Conservation (phyloP, 2,329 filamentous ascomycete species). For the Sclerotinia borealis region DNA sequence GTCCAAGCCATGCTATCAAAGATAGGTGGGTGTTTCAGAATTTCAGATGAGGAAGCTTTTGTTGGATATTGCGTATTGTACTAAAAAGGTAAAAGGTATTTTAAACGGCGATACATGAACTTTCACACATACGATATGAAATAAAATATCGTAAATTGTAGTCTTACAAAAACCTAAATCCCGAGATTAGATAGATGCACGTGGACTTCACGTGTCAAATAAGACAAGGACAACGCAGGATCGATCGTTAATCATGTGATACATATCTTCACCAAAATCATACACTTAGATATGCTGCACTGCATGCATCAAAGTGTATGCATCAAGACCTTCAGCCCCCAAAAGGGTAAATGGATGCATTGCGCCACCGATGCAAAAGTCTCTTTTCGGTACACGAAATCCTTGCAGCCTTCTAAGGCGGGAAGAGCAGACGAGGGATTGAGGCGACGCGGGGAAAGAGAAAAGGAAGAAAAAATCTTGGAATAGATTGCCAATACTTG, state of each 20-base stretch:
- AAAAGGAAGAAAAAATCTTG: background rate
- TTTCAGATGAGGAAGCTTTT: background rate
- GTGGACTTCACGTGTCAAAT: slow-evolving; percentile 3
- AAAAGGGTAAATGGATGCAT: background rate
- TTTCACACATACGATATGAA: background rate
- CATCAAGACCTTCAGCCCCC: background rate
- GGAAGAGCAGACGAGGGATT: background rate
- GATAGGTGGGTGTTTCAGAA: background rate
- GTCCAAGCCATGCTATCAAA: background rate
- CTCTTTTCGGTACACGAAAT: background rate
- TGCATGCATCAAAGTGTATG: background rate
- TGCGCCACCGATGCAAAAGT: background rate
- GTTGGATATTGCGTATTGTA: background rate
- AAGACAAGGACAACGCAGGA: background rate
- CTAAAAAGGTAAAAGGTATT: background rate
- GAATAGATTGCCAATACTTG: background rate
- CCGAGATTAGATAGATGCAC: background rate
- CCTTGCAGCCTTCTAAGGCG: slow-evolving; percentile 8
- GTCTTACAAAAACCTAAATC: background rate
- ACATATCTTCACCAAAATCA: background rate
- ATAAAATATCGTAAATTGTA: background rate
- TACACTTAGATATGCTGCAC: background rate
- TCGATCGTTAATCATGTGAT: slow-evolving; percentile 1
- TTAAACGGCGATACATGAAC: background rate
- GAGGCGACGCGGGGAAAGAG: background rate